Evolutionary conservation across 352 stramenopile genomes (phyloP).

Genomic region (Salisapilia sapeloensis): DNA sequence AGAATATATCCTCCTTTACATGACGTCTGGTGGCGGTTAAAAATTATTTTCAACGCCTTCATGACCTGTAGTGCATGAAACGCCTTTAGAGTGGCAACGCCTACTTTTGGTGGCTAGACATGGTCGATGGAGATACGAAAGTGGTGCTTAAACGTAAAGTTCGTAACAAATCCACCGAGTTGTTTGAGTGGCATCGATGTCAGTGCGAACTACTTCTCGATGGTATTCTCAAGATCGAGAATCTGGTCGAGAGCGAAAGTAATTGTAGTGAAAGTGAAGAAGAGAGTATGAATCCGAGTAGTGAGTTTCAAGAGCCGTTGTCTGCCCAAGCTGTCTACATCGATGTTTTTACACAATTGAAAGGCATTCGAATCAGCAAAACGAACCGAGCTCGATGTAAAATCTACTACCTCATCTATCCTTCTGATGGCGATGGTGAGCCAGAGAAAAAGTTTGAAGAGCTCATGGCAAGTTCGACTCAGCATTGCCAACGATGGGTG

Average conservation of each 20-base stretch:
- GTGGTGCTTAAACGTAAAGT: conserved; percentile 39
- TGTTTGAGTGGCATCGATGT: conserved; percentile 52
- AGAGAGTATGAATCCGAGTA: background rate
- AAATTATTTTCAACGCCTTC: too few species aligned
- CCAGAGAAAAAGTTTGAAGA: conserved; percentile 17
- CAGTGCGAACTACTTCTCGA: conserved; percentile 19
- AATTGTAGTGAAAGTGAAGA: conserved; percentile 6
- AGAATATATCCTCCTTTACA: too few species aligned
- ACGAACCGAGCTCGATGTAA: conserved; percentile 47
- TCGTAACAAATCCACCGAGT: conserved; percentile 25
- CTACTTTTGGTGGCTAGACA: too few species aligned
- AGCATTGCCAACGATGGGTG: conserved; percentile 48
- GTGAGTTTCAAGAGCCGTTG: conserved; percentile 2
- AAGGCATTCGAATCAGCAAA: conserved; percentile 20
- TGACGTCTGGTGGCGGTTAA: too few species aligned
- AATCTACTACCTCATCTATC: conserved; percentile 16
- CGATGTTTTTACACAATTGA: conserved; percentile 21
- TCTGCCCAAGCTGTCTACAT: conserved; percentile 8
- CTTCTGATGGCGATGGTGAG: conserved; percentile 3
- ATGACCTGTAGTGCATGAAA: too few species aligned
- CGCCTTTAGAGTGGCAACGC: too few species aligned
- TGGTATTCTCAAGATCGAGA: conserved; percentile 13
- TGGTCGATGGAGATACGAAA: too few species aligned
- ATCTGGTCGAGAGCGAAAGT: conserved; percentile 12
- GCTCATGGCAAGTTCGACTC: conserved; percentile 51